Base-by-base conservation (phyloP, 805 yeast genomes). In the Starmera pachycereana region DNA sequence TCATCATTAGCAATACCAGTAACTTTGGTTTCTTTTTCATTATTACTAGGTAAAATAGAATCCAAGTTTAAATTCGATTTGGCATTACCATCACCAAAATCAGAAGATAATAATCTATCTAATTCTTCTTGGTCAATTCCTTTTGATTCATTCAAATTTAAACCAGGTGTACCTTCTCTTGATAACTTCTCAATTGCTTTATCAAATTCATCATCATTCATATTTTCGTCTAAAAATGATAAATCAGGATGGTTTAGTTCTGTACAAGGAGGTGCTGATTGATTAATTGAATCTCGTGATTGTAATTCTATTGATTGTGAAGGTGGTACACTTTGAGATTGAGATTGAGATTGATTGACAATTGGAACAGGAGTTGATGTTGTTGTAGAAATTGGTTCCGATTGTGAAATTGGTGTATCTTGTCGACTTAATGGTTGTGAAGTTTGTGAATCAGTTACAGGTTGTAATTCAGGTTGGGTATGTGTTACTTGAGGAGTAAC, bases 81-180 rank as follows among this genome's bases (percentile, higher is more conserved):
- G 39, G 12, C 32, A 43, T 38, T 33, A 30, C 12, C 18, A 18
- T 39, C 44, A 3, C 37, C 34, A 33, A 52, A 51, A 28, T 51
- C 55, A 9, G 51, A 44, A 4, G 48, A 28, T 14, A 54, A 32
- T 18, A 54, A 22, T 37, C 52, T 47, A 31, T 54, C 50, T 36
- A 54, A 29, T 35, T 54, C 59, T 6, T 52, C 59, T 27, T 51
- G 53, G 41, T 53, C 51, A 41, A 49, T 38, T 9, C 37, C 43
- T 13, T 47, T 43, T 9, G 10, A 8, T 29, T 33, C 42, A 7
- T 35, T 32, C 19, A 38, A 48, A 11, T 44, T 50, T 2, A 49
- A n/a, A n/a, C 42, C 53, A 5, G 59, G 59, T 2, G 59, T 54
- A 1, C 48, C 46, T 29, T 53, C 57, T 34, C 41, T 52, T 7